Base-by-base conservation (phyloP, 345 rosid genomes). In the Fremontodendron californicum region DNA sequence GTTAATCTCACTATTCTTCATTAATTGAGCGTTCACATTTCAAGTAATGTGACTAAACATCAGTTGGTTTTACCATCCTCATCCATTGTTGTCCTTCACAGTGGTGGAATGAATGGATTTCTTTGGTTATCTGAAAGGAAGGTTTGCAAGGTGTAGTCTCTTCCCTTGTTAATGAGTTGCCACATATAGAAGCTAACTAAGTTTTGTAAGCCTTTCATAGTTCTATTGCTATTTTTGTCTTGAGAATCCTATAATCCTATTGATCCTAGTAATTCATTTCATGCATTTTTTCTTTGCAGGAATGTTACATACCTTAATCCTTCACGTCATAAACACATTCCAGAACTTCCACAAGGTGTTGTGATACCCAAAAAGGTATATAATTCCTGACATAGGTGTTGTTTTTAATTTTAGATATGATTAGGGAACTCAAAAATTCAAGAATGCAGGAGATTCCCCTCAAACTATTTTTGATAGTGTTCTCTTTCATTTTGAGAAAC, bases 161-260 rank as follows among this genome's bases (percentile, higher is more conserved):
- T 72, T 90, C 99, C 6, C 99, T 96, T 73, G 80, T 92, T 83
- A 79, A 23, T 33, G 97, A 93, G 75, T 83, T 93, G 78, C 94
- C 90, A 45, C 71, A 82, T 83, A 80, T 93, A 46, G 88, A 84
- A 67, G 25, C 66, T 80, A 95, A 92, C 85, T 88, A 82, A 86
- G 91, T 83, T 73, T 42, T 89, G 98, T 95, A 82, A 79, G 97
- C 84, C 78, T n/a, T 75, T 75, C 57, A 84, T 78, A 4, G 33
- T 31, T 73, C 71, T 52, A 83, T 69, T 27, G 70, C 67, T 39
- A 18, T 60, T 84, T 58, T 45, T 48, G 5, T 76, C 74, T 67
- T 66, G 42, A 63, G 66, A n/a, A 77, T 63, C 19, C 25, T 29
- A 27, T 78, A 77, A 76, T 63, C 18, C 29, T 33, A 25, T 78